phyloP scores from a whole-genome alignment of 2,329 filamentous ascomycete genomes.

The Stromatinia cepivora region DNA sequence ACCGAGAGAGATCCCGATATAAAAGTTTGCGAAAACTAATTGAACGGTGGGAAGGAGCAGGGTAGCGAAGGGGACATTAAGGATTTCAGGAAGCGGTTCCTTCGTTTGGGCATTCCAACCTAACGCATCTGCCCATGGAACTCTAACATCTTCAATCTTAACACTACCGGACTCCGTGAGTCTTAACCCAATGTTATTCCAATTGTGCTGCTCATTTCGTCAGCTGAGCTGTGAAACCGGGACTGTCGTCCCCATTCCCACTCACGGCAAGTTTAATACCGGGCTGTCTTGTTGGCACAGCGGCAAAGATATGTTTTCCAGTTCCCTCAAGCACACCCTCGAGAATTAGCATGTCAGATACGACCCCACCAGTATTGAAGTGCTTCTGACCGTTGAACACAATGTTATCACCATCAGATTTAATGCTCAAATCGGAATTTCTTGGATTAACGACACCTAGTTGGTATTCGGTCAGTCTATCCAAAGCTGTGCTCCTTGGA shows the following conservation, averaged over 20 bases:
- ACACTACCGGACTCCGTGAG: slow-evolving; percentile 65
- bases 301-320: slow-evolving; percentile 61
- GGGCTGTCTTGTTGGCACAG: slow-evolving; percentile 57
- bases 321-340: slow-evolving; percentile 62
- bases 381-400: slow-evolving; percentile 63
- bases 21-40: slow-evolving; percentile 66
- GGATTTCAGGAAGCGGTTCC: slow-evolving; percentile 50
- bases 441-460: slow-evolving; percentile 62
- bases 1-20: slow-evolving; percentile 62
- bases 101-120: slow-evolving; percentile 57
- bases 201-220: slow-evolving; percentile 49
- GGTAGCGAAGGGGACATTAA: slow-evolving; percentile 55
- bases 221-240: not conserved
- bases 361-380: slow-evolving; percentile 67
- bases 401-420: slow-evolving; percentile 53
- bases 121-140: slow-evolving; percentile 60
- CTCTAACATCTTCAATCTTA: slow-evolving; percentile 57
- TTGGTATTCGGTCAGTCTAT: not conserved
- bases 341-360: slow-evolving; percentile 65
- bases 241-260: not conserved
- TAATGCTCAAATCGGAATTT: slow-evolving; percentile 61
- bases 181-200: slow-evolving; percentile 64
- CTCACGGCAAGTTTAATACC: slow-evolving; percentile 53
- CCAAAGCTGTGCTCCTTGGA: not conserved
- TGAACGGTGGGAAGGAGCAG: slow-evolving; percentile 65